Evolutionary conservation across 225 moss, liverwort and hornwort species (phyloP).

Genomic region (Thuidium tamariscinum): DNA sequence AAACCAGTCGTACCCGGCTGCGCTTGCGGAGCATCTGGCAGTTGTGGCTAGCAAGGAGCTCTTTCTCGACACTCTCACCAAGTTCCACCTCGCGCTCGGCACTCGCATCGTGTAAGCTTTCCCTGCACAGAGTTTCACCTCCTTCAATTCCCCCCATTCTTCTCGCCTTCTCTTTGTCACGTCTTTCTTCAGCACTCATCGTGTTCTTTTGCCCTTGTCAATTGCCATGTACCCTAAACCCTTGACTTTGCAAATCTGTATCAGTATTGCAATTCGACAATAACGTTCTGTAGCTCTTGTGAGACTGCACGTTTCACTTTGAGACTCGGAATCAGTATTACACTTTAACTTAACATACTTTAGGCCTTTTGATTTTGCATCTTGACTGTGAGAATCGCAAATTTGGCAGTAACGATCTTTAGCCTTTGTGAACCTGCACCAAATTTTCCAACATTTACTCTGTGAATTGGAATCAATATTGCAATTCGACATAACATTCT

Average conservation of each 20-base stretch:
- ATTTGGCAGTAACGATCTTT: background rate
- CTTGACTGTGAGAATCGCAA: background rate
- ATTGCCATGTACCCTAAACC: background rate
- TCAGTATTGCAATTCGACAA: background rate
- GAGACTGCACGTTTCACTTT: background rate
- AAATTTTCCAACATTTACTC: background rate
- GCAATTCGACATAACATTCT: background rate
- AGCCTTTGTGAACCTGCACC: background rate
- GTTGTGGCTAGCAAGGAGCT: conserved; percentile 32
- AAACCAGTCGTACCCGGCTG: conserved; percentile 16
- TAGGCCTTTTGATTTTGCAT: background rate
- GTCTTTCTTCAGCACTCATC: background rate
- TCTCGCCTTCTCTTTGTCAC: background rate
- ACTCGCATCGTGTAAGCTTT: conserved; percentile 34
- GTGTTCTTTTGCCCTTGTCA: background rate
- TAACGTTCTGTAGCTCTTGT: background rate
- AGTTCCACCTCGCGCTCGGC: conserved; percentile 39
- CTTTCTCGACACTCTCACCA: conserved; percentile 32
- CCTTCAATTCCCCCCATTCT: background rate
- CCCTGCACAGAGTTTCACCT: background rate
- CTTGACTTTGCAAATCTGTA: background rate
- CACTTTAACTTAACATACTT: background rate
- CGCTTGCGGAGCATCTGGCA: conserved; percentile 27
- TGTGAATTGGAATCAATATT: background rate
- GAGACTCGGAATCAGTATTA: background rate